phyloP scores from a whole-genome alignment of 2,329 filamentous ascomycete species.

The Trichoderma breve region DNA sequence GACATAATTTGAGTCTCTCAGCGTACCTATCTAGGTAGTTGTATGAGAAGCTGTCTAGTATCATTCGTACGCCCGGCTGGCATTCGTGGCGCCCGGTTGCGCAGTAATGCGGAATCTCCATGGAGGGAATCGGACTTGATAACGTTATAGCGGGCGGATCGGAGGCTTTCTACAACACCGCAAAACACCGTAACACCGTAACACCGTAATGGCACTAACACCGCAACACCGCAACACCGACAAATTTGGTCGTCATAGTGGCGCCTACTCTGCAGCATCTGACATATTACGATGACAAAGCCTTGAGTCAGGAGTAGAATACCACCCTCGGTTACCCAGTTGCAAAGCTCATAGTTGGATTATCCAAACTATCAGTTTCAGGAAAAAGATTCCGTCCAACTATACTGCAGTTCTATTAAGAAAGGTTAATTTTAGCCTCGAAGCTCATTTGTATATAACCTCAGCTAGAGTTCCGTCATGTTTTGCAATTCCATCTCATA shows the following conservation, averaged over 20 bases:
- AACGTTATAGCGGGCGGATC: neutral
- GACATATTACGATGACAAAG: constrained; percentile 4
- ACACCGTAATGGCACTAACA: neutral
- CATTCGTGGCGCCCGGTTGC: neutral
- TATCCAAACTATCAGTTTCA: neutral
- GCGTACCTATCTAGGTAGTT: neutral
- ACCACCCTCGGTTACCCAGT: neutral
- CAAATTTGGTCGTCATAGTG: neutral
- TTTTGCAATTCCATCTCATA: neutral
- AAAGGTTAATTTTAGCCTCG: neutral
- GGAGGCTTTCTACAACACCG: neutral
- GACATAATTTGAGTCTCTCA: neutral
- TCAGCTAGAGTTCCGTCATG: neutral
- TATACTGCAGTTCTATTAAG: neutral
- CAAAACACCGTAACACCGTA: neutral
- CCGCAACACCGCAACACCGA: neutral
- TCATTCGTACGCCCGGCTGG: neutral
- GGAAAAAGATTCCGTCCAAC: neutral
- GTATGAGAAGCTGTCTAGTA: neutral
- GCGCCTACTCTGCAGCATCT: neutral
- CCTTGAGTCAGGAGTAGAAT: neutral
- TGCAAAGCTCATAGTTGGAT: neutral
- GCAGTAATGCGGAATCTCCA: neutral
- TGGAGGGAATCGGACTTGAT: neutral
- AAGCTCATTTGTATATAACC: neutral